These are phyloP conservation scores for Camptophora hylomeconis DNA, from an alignment of 2,329 filamentous ascomycete genomes.

Conservation along the genomic window DNA sequence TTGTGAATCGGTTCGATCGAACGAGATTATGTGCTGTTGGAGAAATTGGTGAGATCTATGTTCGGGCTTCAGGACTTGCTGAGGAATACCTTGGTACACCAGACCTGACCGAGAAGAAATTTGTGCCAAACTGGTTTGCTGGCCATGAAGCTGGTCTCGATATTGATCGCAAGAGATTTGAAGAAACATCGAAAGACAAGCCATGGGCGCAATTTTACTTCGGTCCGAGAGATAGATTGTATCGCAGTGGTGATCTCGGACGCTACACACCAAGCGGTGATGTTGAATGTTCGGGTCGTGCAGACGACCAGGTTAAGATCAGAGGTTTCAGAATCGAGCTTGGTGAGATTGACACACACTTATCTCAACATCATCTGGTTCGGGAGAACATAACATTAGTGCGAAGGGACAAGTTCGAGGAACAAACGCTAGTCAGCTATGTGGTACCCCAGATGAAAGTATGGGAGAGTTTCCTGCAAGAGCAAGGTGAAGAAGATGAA, in stretches of 20 bases:
- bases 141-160: constrained; percentile 57
- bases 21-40: constrained; percentile 64
- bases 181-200: constrained; percentile 40
- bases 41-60: constrained; percentile 71
- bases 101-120: constrained; percentile 60
- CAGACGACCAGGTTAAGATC: constrained; percentile 88
- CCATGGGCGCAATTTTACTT: constrained; percentile 68
- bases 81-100: constrained; percentile 60
- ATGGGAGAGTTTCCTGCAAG: constrained; percentile 57
- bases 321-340: constrained; percentile 92
- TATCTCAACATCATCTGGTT: constrained; percentile 61
- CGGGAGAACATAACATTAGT: constrained; percentile 79
- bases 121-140: constrained; percentile 76
- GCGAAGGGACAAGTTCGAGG: constrained; percentile 70
- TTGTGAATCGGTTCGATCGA: constrained; percentile 58
- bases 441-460: constrained; percentile 68
- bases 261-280: constrained; percentile 57
- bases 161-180: constrained; percentile 42
- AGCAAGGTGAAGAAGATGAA: constrained; percentile 40
- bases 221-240: constrained; percentile 73
- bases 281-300: constrained; percentile 65
- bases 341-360: constrained; percentile 76
- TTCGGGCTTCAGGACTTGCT: constrained; percentile 70
- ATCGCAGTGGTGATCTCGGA: constrained; percentile 78
- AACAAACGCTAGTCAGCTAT: constrained; percentile 77